These are phyloP conservation scores for Phytophthora pinifolia DNA, from an alignment of 352 stramenopile species.

Conservation along the genomic window DNA sequence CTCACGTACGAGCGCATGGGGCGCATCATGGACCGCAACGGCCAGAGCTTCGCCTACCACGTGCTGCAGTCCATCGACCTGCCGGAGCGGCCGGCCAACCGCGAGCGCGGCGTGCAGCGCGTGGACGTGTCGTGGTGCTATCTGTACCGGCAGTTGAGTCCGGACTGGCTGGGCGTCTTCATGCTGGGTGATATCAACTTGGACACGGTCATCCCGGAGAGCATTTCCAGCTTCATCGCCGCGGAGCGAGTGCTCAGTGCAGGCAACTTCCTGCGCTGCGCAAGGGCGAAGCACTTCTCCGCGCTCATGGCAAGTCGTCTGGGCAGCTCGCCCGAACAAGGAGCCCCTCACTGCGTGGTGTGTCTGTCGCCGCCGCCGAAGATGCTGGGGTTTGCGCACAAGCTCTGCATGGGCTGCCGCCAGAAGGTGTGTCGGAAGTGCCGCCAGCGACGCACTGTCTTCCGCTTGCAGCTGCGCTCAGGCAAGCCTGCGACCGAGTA, in stretches of 20 bases:
- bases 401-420: constrained; percentile 49
- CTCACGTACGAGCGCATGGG: constrained; percentile 66
- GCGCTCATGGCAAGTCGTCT: constrained; percentile 36
- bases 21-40: constrained; percentile 49
- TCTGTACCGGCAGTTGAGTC: constrained; percentile 52
- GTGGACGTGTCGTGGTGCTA: constrained; percentile 54
- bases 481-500: constrained; percentile 43
- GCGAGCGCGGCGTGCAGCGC: constrained; percentile 31
- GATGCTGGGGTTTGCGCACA: constrained; percentile 37
- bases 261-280: constrained; percentile 42
- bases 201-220: constrained; percentile 18
- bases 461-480: constrained; percentile 46
- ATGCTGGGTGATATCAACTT: constrained; percentile 50
- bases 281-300: constrained; percentile 52
- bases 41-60: constrained; percentile 59
- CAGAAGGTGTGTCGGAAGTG: constrained; percentile 50
- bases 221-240: constrained; percentile 32
- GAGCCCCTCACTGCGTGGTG: constrained; percentile 39
- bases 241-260: constrained; percentile 49
- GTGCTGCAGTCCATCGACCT: constrained; percentile 57
- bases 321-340: constrained; percentile 15
- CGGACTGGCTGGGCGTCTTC: constrained; percentile 57
- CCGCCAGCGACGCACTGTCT: constrained; percentile 43
- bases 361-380: constrained; percentile 37
- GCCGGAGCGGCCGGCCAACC: constrained; percentile 47